Base-by-base conservation (phyloP, 2,329 filamentous ascomycete species). In the Colletotrichum brevisporum region DNA sequence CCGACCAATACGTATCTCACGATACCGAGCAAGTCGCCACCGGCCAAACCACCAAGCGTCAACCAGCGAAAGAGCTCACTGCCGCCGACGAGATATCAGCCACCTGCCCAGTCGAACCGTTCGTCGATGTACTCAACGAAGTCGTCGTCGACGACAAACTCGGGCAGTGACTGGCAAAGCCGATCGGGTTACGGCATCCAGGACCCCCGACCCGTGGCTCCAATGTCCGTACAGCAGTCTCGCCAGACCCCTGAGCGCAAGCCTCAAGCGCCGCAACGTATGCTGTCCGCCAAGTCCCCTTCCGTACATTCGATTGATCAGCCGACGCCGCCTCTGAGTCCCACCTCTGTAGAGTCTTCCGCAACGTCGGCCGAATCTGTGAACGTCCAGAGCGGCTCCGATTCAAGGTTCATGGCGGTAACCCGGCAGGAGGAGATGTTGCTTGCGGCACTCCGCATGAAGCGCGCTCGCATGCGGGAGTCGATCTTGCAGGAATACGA, bases 381-480 rank as follows among this genome's bases (percentile, higher is more conserved):
- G 0, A 77, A 81, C 50, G 73, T 73, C 2, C 71, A 74, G 10
- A 74, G 70, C 18, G 76, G 79, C 41, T 78, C 78, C 31, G 76
- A 81, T 48, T 78, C 78, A 27, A 83, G 87, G 1, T 79, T 89
- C 63, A 89, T 89, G 84, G 85, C 86, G 1, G 86, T 90, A 18
- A 89, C 87, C 0, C 83, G 81, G 4, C 86, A 89, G 70, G 88
- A 90, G 69, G 86, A 89, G 76, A 84, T 88, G 82, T 80, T 90
- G 0, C 79, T 90, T 4, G 84, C 87, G 2, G 88, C 88, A 3
- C 80, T 90, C 50, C 83, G 88, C 9, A 83, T 85, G 72, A 88
- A 88, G 79, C 82, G 86, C n/a, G 83, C 86, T 3, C 79, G 80
- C n/a, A 87, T 88, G 83, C 84, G 85, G 2, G 83, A 87, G 70